Conservation (phyloP, 768 basidiomycete species). For the Tulasnella sp. region DNA sequence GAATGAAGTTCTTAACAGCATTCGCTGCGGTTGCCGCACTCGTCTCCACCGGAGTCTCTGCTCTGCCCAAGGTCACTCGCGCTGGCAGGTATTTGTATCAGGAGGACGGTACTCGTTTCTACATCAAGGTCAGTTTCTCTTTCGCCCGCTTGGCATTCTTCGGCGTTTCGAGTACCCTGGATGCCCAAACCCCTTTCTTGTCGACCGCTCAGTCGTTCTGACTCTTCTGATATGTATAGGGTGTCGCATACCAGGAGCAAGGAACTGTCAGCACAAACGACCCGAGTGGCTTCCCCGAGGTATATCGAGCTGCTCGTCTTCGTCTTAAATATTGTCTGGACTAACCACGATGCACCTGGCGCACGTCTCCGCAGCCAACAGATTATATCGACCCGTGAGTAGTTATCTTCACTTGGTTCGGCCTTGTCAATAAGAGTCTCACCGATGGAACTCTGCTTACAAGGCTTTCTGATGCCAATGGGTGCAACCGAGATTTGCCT, state of each 20-base stretch:
- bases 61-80: constrained; percentile 65
- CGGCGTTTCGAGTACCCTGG: not conserved
- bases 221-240: constrained; percentile 36
- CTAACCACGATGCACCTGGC: constrained; percentile 12
- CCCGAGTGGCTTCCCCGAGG: constrained; percentile 55
- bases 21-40: constrained; percentile 38
- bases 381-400: constrained; percentile 67
- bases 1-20: constrained; percentile 18
- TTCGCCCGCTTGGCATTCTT: not conserved
- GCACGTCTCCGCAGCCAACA: constrained; percentile 50
- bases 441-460: not conserved
- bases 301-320: constrained; percentile 13
- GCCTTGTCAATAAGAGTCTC: not conserved
- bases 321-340: constrained; percentile 21
- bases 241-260: constrained; percentile 79
- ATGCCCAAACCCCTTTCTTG: not conserved
- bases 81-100: constrained; percentile 78
- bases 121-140: constrained; percentile 54
- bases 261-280: constrained; percentile 45
- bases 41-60: constrained; percentile 50
- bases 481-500: constrained; percentile 76
- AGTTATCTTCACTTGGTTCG: not conserved
- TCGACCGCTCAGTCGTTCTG: not conserved
- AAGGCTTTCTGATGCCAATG: constrained; percentile 54
- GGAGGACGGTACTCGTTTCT: constrained; percentile 71